These are phyloP conservation scores for Podochytrium sp. DNA, from an alignment of 192 early-diverging fungal species.

Conservation along the genomic window DNA sequence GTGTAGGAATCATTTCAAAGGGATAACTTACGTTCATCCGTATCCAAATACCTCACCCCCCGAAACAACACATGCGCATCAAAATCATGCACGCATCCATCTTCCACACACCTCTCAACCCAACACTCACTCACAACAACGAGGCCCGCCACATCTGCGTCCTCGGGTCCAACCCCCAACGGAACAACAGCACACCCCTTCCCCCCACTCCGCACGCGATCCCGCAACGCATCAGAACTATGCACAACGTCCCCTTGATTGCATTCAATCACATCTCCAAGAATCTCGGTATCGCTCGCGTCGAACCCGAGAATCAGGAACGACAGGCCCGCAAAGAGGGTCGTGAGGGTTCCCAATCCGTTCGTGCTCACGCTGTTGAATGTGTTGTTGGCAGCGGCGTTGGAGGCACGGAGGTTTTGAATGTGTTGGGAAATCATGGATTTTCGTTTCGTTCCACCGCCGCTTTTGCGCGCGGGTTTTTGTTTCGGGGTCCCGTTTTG, in stretches of 20 bases:
- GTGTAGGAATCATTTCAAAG: neutral
- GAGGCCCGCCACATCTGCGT: constrained; percentile 3
- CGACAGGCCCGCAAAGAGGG: neutral
- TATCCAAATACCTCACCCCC: neutral
- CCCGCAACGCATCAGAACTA: neutral
- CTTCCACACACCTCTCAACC: constrained; percentile 61
- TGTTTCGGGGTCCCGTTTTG: neutral
- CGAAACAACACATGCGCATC: constrained; percentile 42
- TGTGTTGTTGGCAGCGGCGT: neutral
- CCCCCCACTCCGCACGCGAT: neutral
- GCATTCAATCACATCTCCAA: constrained; percentile 2
- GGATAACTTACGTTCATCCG: too few relatives aligned
- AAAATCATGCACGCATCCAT: constrained; percentile 39
- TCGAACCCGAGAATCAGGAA: constrained; percentile 18
- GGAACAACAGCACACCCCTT: neutral
- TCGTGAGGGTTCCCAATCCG: neutral
- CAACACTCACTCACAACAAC: constrained; percentile 63
- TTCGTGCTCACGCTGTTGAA: neutral
- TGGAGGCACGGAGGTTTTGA: neutral
- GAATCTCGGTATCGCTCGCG: constrained; percentile 5
- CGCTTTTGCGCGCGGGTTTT: neutral
- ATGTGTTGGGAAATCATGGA: constrained; percentile 1
- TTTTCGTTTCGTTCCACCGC: neutral
- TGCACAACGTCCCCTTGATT: constrained; percentile 5
- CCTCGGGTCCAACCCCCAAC: constrained; percentile 1